Evolutionary conservation across 2,329 filamentous ascomycete species (phyloP).

Genomic region (Alternaria atra): DNA sequence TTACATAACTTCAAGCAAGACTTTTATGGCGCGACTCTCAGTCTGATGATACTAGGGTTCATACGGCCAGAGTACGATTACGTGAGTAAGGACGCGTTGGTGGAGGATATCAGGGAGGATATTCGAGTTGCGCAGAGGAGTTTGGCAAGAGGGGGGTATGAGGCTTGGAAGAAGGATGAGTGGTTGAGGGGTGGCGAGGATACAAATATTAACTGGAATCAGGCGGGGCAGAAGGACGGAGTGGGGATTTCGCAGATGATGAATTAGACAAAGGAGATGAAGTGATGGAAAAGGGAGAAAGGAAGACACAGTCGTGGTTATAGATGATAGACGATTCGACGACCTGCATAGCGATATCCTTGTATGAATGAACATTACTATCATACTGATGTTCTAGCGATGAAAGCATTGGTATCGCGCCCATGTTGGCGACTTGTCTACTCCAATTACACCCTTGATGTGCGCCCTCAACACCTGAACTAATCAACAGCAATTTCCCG

Average conservation of each 20-base stretch:
- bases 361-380: background rate
- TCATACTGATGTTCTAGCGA: background rate
- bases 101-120: conserved; percentile 88
- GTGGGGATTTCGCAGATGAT: conserved; percentile 23
- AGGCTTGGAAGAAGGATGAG: conserved; percentile 58
- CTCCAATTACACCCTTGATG: background rate
- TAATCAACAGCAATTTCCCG: background rate
- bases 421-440: background rate
- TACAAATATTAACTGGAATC: conserved; percentile 7
- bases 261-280: conserved; percentile 6
- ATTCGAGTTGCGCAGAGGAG: conserved; percentile 82
- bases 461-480: background rate
- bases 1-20: conserved; percentile 79
- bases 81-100: conserved; percentile 79
- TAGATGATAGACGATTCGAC: background rate
- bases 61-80: conserved; percentile 93
- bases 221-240: conserved; percentile 19
- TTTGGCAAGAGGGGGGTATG: conserved; percentile 71
- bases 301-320: background rate
- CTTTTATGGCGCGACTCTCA: conserved; percentile 85
- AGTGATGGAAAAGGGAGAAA: background rate
- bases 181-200: conserved; percentile 43
- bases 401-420: background rate
- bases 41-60: conserved; percentile 83
- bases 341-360: background rate